Percentiles rank a stretch among this genome's conserved stretches.
These are phyloP conservation scores for Capsicum baccatum DNA, from an alignment of 257 asterid genomes.

Conservation along the genomic window DNA sequence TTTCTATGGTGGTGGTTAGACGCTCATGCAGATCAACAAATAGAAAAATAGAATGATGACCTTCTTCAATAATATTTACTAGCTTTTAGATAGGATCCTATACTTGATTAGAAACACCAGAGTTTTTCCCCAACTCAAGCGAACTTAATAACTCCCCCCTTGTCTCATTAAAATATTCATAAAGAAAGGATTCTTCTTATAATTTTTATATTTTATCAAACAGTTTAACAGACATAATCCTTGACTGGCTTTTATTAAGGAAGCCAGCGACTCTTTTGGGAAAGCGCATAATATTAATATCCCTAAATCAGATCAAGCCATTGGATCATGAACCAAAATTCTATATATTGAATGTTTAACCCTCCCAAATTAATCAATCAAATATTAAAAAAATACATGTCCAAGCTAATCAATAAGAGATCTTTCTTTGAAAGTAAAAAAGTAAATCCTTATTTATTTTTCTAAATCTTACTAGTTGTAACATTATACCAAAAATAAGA, in stretches of 20 bases:
- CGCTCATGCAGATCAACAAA: constrained; percentile 84
- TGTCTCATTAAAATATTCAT: constrained; percentile 67
- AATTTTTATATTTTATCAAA: constrained; percentile 82
- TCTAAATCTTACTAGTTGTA: too few relatives aligned
- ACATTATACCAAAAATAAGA: constrained; percentile 81
- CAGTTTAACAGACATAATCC: constrained; percentile 72
- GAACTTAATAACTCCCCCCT: constrained; percentile 57
- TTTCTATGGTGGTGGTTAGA: constrained; percentile 66
- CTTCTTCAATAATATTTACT: constrained; percentile 81
- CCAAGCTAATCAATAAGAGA: too few relatives aligned
- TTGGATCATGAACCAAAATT: too few relatives aligned
- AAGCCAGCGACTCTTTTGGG: constrained; percentile 93
- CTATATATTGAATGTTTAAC: too few relatives aligned
- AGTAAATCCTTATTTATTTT: too few relatives aligned
- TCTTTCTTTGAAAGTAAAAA: too few relatives aligned
- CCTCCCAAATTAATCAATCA: too few relatives aligned
- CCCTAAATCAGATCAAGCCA: too few relatives aligned
- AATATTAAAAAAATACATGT: too few relatives aligned
- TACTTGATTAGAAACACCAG: constrained; percentile 70
- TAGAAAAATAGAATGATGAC: constrained; percentile 87
- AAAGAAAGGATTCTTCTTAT: constrained; percentile 73
- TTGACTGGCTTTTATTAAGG: constrained; percentile 82
- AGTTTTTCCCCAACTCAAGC: constrained; percentile 72
- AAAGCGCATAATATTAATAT: constrained; percentile 24
- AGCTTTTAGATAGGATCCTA: constrained; percentile 77